Evolutionary conservation across 1,139 yeast genomes (phyloP), one percentile per base, ranked within the genome.

Genomic region (Blastobotrys petasosporus): DNA sequence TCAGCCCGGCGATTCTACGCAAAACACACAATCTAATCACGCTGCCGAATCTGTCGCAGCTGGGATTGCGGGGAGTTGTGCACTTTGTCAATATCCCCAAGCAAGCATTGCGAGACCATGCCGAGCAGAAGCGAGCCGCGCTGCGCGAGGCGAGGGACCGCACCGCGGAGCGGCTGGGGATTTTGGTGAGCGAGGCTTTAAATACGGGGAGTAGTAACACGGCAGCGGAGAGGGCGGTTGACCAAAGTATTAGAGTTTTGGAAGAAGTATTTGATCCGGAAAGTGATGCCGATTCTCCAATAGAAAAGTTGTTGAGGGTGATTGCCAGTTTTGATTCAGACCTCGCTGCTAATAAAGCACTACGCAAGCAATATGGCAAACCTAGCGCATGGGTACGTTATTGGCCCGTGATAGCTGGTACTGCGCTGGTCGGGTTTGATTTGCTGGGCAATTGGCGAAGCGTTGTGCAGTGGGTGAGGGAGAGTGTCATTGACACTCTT

Each of bases 401-500:
- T 63, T 88, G 96, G 96, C 83, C 90, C 65, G 2, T 77, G 4
- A 40, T 53, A 4, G 46, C 49, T 1, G 45, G 44, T 11, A 43
- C 45, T 2, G 41, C 40, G 1, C 47, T 51, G 0, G 65, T 76
- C 2, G 60, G 77, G 1, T 44, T 59, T 2, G 65, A 71, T 31
- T 53, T 74, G 0, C 67, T 82, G 56, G 67, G 72, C 3, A 79
- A 82, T 54, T 68, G 82, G 54, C 67, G 64, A 9, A 74, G 71
- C 15, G 76, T 86, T 10, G 51, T 69, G 1, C 59, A 69, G 1
- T 87, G 92, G 83, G 51, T 79, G 42, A 68, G 70, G 49, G 68
- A 69, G 39, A 82, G 82, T 50, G 64, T 85, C 3, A 63, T 80
- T 20, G 87, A 81, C 32, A 84, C 95, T 0, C 60, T 73, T 1